Evolutionary conservation across 1,139 yeast genomes (phyloP), one percentile per base, ranked within the genome.

Genomic region (Yamadazyma trypodendri): DNA sequence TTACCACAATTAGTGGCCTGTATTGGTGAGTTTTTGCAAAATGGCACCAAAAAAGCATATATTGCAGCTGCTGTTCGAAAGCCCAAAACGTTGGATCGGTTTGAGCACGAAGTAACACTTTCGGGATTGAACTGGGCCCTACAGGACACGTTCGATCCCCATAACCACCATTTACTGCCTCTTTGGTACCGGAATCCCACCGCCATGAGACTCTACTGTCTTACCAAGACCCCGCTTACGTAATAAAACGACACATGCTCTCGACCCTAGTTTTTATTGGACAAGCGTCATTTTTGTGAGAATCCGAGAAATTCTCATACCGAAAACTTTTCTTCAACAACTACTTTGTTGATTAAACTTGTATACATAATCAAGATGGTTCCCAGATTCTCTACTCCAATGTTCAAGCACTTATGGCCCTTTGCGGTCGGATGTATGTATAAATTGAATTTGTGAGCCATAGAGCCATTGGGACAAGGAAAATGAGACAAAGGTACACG

Each of bases 11-110:
- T 89, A 34, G 71, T 80, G 3, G 45, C 54, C 3, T 74, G 84
- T 9, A 56, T 88, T 1, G 44, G 52, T 2, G 68, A 66, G 21
- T 68, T 71, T 24, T 58, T 77, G 31, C 44, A 42, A 0, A 41
- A 39, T 5, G 68, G 70, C 4, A 50, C 64, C 17, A 49, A 57
- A 8, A 38, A 43, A 22, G 76, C 77, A 2, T 48, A 75, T n/a
- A 68, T 85, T 14, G 80, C 94, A 0, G 92, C 95, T 2, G 84
- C 96, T 0, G 68, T 84, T 6, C 62, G 97, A 39, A 85, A 84
- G 44, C 67, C 60, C 28, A 69, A 63, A 2, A 88, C 96, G 0
- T 61, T 79, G 1, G 45, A 46, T 0, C 65, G 55, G 2, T 86
- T 89, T 75, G 81, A 81, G 42, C 30, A 48, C 1, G 57, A 60